phyloP scores from a whole-genome alignment of 208 protist species.

The Acanthamoeba triangularis region DNA sequence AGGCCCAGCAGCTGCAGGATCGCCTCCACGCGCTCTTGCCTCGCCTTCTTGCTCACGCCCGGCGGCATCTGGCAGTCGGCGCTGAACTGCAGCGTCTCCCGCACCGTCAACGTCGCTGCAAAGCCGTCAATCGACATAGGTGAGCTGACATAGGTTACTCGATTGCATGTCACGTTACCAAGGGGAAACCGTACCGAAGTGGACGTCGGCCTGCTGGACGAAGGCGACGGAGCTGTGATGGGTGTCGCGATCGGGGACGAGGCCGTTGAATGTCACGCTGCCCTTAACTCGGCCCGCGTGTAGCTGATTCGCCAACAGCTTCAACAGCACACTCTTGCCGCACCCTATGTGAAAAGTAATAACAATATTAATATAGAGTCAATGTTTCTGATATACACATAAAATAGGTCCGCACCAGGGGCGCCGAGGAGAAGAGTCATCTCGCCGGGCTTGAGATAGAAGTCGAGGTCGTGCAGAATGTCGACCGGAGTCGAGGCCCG shows the following conservation, averaged over 20 bases:
- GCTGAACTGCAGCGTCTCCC: slow-evolving; percentile 82
- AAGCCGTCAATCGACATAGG: too few species aligned
- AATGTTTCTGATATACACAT: too few species aligned
- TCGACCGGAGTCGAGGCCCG: too few species aligned
- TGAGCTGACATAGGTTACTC: too few species aligned
- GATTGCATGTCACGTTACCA: too few species aligned
- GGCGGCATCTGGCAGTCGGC: slow-evolving; percentile 79
- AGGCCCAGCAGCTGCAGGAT: slow-evolving; percentile 66
- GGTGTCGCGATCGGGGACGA: neutral
- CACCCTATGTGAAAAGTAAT: too few species aligned
- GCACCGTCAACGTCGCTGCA: slow-evolving; percentile 78
- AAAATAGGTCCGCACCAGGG: too few species aligned
- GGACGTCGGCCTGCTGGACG: slow-evolving; percentile 64
- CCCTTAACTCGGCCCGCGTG: slow-evolving; percentile 33
- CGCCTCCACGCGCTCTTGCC: slow-evolving; percentile 26
- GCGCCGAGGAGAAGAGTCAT: slow-evolving; percentile 74
- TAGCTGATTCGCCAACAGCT: slow-evolving; percentile 68
- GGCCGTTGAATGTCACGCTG: slow-evolving; percentile 69
- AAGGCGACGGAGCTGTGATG: slow-evolving; percentile 30
- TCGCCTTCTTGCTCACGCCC: neutral
- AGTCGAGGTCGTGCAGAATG: slow-evolving; percentile 69
- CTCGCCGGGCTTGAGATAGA: slow-evolving; percentile 66
- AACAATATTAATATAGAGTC: too few species aligned
- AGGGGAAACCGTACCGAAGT: neutral
- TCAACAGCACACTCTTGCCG: slow-evolving; percentile 66